Evolutionary conservation across 2,329 filamentous ascomycete genomes (phyloP).

Genomic region (Graphilbum sp.): DNA sequence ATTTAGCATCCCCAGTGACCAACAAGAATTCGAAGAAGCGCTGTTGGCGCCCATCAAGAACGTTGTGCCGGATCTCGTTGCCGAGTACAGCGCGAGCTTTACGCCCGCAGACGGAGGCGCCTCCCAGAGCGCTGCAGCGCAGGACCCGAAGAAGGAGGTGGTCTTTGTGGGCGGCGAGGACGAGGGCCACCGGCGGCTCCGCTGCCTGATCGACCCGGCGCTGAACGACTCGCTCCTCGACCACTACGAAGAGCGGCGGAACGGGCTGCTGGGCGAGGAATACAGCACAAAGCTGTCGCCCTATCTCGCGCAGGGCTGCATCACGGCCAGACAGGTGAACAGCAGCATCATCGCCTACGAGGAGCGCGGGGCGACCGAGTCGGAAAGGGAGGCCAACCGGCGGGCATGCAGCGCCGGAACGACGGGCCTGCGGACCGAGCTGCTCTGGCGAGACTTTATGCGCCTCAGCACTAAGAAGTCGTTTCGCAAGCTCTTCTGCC

Average conservation of each 20-base stretch:
- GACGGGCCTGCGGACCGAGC: conserved; percentile 43
- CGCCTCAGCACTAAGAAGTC: conserved; percentile 59
- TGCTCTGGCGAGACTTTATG: conserved; percentile 73
- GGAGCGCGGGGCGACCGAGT: conserved; percentile 27
- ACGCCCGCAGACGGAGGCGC: too few species aligned
- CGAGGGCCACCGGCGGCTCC: conserved; percentile 38
- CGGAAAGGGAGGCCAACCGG: too few species aligned
- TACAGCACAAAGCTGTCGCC: conserved; percentile 64
- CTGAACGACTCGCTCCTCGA: conserved; percentile 36
- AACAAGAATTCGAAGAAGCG: conserved; percentile 33
- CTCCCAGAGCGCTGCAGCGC: too few species aligned
- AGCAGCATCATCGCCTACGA: conserved; percentile 52
- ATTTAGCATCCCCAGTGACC: conserved; percentile 43
- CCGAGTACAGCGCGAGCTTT: neutral
- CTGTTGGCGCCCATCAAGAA: conserved; percentile 39
- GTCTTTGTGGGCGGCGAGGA: conserved; percentile 42
- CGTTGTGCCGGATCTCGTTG: neutral
- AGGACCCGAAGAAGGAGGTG: neutral
- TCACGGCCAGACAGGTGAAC: conserved; percentile 60
- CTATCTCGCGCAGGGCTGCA: conserved; percentile 54
- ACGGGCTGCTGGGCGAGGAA: conserved; percentile 52
- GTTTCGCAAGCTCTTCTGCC: conserved; percentile 42
- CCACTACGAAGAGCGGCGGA: conserved; percentile 53
- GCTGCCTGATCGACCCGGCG: conserved; percentile 34
- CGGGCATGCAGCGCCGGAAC: too few species aligned